These are phyloP conservation scores for Teratosphaeria gauchensis DNA, from an alignment of 2,329 filamentous ascomycete species.

Conservation along the genomic window DNA sequence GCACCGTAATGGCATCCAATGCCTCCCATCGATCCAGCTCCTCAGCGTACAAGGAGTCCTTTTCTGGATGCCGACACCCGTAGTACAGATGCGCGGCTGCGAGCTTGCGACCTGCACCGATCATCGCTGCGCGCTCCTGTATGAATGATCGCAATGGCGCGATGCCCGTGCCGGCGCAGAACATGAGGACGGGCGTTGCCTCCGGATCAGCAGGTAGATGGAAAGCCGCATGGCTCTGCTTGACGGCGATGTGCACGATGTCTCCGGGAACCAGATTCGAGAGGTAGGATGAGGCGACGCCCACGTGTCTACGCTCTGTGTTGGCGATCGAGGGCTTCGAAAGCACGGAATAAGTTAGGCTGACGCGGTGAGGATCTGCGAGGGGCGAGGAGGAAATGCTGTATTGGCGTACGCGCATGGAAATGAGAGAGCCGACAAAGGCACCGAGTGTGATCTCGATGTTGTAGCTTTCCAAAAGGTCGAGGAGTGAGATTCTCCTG, in stretches of 20 bases:
- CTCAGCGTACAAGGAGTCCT: constrained; percentile 52
- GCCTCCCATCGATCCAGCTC: constrained; percentile 48
- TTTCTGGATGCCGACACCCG: constrained; percentile 42
- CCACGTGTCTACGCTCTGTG: constrained; percentile 13
- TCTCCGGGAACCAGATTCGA: constrained; percentile 31
- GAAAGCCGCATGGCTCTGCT: constrained; percentile 33
- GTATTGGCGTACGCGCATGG: constrained; percentile 49
- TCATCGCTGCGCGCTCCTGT: constrained; percentile 62
- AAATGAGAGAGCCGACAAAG: constrained; percentile 63
- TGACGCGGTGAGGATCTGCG: constrained; percentile 8
- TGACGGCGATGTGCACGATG: constrained; percentile 33
- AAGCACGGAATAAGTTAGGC: constrained; percentile 42
- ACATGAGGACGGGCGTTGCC: constrained; percentile 31
- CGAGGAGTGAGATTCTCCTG: constrained; percentile 48
- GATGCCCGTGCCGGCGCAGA: constrained; percentile 65
- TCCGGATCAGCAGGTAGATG: constrained; percentile 33
- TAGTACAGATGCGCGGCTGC: constrained; percentile 56
- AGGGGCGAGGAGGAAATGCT: constrained; percentile 24
- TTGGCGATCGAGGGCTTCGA: constrained; percentile 41
- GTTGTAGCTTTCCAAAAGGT: constrained; percentile 54
- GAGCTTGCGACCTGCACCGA: constrained; percentile 41
- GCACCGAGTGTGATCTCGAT: constrained; percentile 53
- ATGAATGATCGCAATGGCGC: constrained; percentile 95
- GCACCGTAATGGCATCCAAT: constrained; percentile 46
- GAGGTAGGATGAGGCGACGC: constrained; percentile 36